Percentiles rank a stretch among this genome's conserved stretches.
Evolutionary conservation across 352 stramenopile species (phyloP).

Genomic region (Pythium phragmiticola): DNA sequence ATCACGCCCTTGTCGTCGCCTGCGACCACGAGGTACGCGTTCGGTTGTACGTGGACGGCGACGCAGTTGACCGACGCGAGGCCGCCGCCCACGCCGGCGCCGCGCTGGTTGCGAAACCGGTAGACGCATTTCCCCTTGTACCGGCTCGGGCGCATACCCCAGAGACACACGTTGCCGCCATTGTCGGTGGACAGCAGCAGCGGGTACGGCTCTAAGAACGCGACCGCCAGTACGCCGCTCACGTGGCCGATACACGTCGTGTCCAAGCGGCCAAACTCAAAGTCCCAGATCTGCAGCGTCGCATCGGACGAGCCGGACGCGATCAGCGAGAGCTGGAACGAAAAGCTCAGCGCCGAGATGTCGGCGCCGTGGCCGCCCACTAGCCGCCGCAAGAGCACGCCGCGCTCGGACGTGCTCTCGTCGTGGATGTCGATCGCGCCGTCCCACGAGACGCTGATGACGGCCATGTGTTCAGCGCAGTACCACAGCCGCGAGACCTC

Average conservation of each 20-base stretch:
- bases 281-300: conserved; percentile 82
- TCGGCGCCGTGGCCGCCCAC: conserved; percentile 69
- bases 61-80: conserved; percentile 52
- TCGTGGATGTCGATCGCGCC: conserved; percentile 82
- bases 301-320: conserved; percentile 70
- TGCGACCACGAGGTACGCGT: conserved; percentile 56
- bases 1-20: conserved; percentile 81
- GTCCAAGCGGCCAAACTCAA: conserved; percentile 83
- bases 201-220: conserved; percentile 75
- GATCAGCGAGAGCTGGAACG: conserved; percentile 70
- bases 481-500: conserved; percentile 83
- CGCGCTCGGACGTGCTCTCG: conserved; percentile 78
- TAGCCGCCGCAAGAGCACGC: conserved; percentile 73
- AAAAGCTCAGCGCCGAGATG: conserved; percentile 80
- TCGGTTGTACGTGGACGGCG: conserved; percentile 31
- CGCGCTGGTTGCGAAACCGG: conserved; percentile 63
- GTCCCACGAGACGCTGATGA: conserved; percentile 85
- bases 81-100: conserved; percentile 29
- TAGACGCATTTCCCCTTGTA: conserved; percentile 77
- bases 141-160: conserved; percentile 61
- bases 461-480: conserved; percentile 80
- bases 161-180: conserved; percentile 72
- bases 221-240: conserved; percentile 57
- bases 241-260: conserved; percentile 73
- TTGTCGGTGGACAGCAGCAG: conserved; percentile 69